Percentiles rank a stretch among this genome's conserved stretches.
phyloP scores from a whole-genome alignment of 257 asterid genomes.

The Solanum habrochaites region DNA sequence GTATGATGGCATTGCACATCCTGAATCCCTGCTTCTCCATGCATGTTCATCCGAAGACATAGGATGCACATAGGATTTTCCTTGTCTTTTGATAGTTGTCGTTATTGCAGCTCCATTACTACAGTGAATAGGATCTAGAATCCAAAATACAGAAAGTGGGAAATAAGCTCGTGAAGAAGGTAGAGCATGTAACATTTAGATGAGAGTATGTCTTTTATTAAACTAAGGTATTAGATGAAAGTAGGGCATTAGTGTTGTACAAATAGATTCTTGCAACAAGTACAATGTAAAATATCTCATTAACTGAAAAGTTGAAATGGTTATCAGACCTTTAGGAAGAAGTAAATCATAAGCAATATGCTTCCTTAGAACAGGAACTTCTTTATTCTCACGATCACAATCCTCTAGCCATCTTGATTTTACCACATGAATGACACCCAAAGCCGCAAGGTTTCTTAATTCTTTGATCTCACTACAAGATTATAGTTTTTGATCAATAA shows the following conservation, averaged over 20 bases:
- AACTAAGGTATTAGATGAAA: background rate
- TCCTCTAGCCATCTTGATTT: slow-evolving; percentile 86
- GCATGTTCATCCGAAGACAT: slow-evolving; percentile 6
- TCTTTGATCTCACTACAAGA: slow-evolving; percentile 81
- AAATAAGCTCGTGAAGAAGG: background rate
- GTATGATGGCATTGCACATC: slow-evolving; percentile 23
- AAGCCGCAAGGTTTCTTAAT: slow-evolving; percentile 61
- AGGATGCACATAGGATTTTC: slow-evolving; percentile 31
- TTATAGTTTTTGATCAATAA: background rate
- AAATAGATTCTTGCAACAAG: background rate
- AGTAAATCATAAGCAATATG: slow-evolving; percentile 84
- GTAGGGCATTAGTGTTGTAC: background rate
- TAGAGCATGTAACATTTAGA: background rate
- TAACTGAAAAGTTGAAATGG: background rate
- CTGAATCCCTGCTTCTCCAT: slow-evolving; percentile 17
- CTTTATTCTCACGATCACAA: slow-evolving; percentile 59
- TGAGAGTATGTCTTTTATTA: background rate
- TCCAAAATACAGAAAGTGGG: background rate
- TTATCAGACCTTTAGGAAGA: slow-evolving; percentile 67
- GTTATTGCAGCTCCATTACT: slow-evolving; percentile 26
- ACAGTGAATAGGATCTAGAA: slow-evolving; percentile 39
- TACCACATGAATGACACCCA: slow-evolving; percentile 69
- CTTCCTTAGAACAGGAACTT: slow-evolving; percentile 59
- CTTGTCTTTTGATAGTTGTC: slow-evolving; percentile 24
- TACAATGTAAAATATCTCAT: background rate